Percentiles rank a stretch among this genome's conserved stretches.
phyloP scores from a whole-genome alignment of 176 grass and related monocot genomes.

The Calamus simplicifolius region DNA sequence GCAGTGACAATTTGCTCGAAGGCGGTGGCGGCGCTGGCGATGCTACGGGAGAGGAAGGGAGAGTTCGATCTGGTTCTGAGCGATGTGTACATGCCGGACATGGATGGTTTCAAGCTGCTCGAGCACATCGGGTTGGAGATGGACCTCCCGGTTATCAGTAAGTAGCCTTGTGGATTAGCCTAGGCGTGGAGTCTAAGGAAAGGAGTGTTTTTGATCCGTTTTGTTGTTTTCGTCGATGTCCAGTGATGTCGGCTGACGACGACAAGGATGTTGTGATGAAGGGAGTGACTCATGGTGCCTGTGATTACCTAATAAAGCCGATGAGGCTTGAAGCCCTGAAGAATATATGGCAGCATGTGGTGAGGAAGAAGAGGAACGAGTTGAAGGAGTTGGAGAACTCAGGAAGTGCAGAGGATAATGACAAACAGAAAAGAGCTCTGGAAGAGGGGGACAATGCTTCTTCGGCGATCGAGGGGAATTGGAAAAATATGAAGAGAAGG shows the following conservation, averaged over 20 bases:
- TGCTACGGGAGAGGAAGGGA: neutral
- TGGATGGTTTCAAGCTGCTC: conserved; percentile 19
- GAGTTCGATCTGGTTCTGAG: conserved; percentile 18
- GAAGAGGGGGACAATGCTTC: conserved; percentile 2
- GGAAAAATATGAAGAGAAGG: conserved; percentile 1
- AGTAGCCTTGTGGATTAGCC: neutral
- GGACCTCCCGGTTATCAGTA: conserved; percentile 21
- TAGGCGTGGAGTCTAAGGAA: too few species aligned
- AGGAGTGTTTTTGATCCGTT: neutral
- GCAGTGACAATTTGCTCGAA: conserved; percentile 6
- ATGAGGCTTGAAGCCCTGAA: conserved; percentile 1
- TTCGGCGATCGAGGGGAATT: neutral
- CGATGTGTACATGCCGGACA: conserved; percentile 15
- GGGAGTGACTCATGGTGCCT: conserved; percentile 3
- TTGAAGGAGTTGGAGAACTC: conserved; percentile 1
- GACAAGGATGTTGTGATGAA: conserved; percentile 3
- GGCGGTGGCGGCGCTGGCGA: neutral
- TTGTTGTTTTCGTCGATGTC: neutral
- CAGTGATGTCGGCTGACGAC: conserved; percentile 19
- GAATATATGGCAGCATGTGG: conserved; percentile 16
- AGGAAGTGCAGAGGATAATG: neutral
- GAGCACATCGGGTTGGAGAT: conserved; percentile 13
- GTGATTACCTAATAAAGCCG: conserved; percentile 16
- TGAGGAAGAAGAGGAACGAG: conserved; percentile 1
- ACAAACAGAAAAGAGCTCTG: neutral